Conservation (phyloP, 495 filamentous ascomycete species). For the Aspergillus cavernicola region DNA sequence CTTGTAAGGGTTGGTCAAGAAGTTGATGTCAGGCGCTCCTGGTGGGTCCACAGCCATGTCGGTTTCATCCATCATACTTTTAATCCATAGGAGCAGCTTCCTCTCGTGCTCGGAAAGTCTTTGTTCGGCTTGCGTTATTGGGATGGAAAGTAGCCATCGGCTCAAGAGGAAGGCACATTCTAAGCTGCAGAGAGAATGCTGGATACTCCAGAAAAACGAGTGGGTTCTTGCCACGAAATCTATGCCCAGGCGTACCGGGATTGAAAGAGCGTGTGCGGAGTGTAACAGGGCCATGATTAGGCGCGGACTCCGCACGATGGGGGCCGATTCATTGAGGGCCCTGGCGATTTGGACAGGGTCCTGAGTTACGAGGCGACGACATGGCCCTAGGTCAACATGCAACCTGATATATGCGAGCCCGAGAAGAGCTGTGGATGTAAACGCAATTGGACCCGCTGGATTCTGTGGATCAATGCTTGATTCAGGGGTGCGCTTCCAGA, state of each 20-base stretch:
- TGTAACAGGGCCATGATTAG: constrained; percentile 50
- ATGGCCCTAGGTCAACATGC: constrained; percentile 45
- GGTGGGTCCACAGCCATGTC: constrained; percentile 59
- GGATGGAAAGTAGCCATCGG: constrained; percentile 50
- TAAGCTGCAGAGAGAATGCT: constrained; percentile 52
- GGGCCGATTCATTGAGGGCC: constrained; percentile 37
- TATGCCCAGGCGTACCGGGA: constrained; percentile 51
- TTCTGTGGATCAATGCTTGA: constrained; percentile 51
- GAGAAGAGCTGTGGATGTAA: constrained; percentile 52
- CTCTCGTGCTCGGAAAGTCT: constrained; percentile 54
- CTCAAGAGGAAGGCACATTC: constrained; percentile 53
- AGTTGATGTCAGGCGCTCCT: constrained; percentile 41
- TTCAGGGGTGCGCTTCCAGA: constrained; percentile 52
- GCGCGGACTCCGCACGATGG: constrained; percentile 42
- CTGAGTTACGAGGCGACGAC: constrained; percentile 45
- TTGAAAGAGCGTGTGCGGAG: constrained; percentile 51
- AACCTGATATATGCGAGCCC: constrained; percentile 52
- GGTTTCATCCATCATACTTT: constrained; percentile 73
- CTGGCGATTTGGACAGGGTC: constrained; percentile 43
- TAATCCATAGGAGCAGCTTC: constrained; percentile 62
- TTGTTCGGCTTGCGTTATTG: constrained; percentile 42
- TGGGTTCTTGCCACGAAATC: constrained; percentile 50
- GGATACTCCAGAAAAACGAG: constrained; percentile 54
- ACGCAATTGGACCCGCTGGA: constrained; percentile 51
- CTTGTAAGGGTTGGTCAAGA: constrained; percentile 44